Conservation (phyloP, 768 basidiomycete species). For the Tulasnella sp. region DNA sequence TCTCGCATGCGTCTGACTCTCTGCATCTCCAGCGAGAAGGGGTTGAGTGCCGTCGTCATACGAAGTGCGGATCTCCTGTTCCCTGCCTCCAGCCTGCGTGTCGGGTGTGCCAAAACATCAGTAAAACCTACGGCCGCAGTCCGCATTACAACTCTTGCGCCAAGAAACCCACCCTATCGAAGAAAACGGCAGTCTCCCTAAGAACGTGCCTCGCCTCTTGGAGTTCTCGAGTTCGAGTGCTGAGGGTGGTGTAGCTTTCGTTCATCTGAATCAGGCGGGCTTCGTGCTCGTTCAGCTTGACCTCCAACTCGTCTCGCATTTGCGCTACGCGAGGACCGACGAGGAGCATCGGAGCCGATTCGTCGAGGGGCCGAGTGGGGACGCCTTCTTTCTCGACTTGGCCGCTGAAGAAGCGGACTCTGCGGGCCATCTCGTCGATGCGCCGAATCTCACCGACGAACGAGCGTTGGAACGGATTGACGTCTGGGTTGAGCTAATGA, state of each 20-base stretch:
- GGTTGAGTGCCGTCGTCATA: conserved; percentile 91
- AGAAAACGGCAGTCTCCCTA: conserved; percentile 93
- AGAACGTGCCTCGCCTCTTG: conserved; percentile 93
- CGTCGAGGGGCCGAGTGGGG: conserved; percentile 77
- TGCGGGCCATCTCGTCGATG: conserved; percentile 93
- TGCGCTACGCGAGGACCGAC: conserved; percentile 91
- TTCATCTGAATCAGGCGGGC: conserved; percentile 84
- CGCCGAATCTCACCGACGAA: conserved; percentile 95
- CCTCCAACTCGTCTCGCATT: conserved; percentile 88
- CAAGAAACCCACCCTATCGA: conserved; percentile 61
- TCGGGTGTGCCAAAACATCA: conserved; percentile 7
- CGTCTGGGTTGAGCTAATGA: conserved; percentile 78
- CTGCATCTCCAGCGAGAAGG: conserved; percentile 84
- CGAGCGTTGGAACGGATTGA: conserved; percentile 97
- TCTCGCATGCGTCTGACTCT: conserved; percentile 52
- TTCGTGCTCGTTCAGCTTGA: conserved; percentile 83
- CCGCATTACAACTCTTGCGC: conserved; percentile 6
- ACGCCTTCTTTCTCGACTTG: conserved; percentile 83
- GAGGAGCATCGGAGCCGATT: conserved; percentile 81
- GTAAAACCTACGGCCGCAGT: background rate
- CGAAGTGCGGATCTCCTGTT: conserved; percentile 76
- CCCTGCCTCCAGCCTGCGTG: conserved; percentile 68
- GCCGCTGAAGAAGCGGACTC: conserved; percentile 80
- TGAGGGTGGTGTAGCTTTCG: conserved; percentile 81
- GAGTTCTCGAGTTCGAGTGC: conserved; percentile 79